These are phyloP conservation scores for Capronia epimyces DNA, from an alignment of 2,329 filamentous ascomycete genomes.

Conservation along the genomic window DNA sequence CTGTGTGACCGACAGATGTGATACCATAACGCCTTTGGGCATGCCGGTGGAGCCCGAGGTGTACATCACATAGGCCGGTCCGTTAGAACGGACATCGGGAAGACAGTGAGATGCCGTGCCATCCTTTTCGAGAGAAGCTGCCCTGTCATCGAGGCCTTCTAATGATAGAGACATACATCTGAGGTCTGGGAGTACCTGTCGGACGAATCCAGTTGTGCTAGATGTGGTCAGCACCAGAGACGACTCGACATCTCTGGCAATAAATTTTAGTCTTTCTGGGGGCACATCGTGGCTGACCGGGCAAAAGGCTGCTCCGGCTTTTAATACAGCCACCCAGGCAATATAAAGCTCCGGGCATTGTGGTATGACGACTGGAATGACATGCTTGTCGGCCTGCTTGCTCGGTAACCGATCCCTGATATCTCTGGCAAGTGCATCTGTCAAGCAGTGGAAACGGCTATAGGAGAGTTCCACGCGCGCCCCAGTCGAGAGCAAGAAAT, in stretches of 20 bases:
- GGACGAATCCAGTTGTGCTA: conserved; percentile 29
- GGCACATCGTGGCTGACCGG: conserved; percentile 76
- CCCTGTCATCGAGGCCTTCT: conserved; percentile 2
- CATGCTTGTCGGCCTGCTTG: conserved; percentile 20
- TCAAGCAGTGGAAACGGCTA: conserved; percentile 44
- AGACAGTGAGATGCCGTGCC: conserved; percentile 7
- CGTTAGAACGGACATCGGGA: conserved; percentile 36
- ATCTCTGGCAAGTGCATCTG: conserved; percentile 27
- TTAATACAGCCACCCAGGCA: conserved; percentile 68
- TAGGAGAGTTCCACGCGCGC: conserved; percentile 54
- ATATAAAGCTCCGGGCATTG: conserved; percentile 76
- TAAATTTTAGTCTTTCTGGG: conserved; percentile 69
- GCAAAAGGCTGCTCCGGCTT: conserved; percentile 79
- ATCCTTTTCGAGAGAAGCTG: neutral
- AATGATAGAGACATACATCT: conserved; percentile 41
- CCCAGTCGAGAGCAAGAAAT: conserved; percentile 54
- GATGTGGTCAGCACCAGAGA: conserved; percentile 60
- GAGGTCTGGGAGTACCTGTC: conserved; percentile 17
- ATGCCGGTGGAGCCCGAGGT: conserved; percentile 85
- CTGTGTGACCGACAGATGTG: conserved; percentile 74
- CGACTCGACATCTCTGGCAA: conserved; percentile 70
- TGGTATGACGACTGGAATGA: conserved; percentile 71
- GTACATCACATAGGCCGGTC: conserved; percentile 81
- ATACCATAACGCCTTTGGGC: conserved; percentile 80
- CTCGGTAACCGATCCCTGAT: conserved; percentile 24